Conservation (phyloP, 805 yeast species). For the Ogataea pini region DNA sequence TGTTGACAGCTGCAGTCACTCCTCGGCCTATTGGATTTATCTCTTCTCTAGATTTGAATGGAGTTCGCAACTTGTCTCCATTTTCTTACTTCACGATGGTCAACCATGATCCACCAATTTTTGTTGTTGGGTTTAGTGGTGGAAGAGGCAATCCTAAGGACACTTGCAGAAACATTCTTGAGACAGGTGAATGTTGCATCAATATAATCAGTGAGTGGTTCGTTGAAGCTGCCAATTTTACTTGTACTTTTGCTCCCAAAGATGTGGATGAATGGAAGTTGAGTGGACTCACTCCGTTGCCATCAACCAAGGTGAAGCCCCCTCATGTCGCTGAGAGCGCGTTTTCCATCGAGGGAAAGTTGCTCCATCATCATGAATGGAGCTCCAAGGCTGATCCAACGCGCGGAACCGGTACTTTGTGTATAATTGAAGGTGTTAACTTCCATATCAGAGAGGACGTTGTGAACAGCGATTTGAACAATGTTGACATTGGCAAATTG, state of each 20-base stretch:
- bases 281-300: conserved; percentile 50
- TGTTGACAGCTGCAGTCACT: conserved; percentile 50
- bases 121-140: conserved; percentile 49
- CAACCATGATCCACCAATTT: conserved; percentile 58
- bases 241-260: conserved; percentile 47
- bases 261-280: conserved; percentile 57
- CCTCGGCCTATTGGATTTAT: conserved; percentile 66
- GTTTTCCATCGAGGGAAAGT: conserved; percentile 57
- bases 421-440: conserved; percentile 55
- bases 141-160: conserved; percentile 47
- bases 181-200: conserved; percentile 54
- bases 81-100: conserved; percentile 54
- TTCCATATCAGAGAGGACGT: conserved; percentile 61
- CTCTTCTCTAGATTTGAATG: conserved; percentile 46
- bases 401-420: conserved; percentile 39
- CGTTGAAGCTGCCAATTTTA: conserved; percentile 59
- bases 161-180: conserved; percentile 48
- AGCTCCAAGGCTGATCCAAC: conserved; percentile 40
- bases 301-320: conserved; percentile 49
- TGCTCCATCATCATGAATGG: conserved; percentile 47
- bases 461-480: conserved; percentile 40
- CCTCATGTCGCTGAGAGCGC: conserved; percentile 63
- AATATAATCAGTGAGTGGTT: conserved; percentile 65
- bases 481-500: conserved; percentile 47
- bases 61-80: conserved; percentile 56